phyloP scores from a whole-genome alignment of 2,329 filamentous ascomycete species.

The Arthroderma sp. region DNA sequence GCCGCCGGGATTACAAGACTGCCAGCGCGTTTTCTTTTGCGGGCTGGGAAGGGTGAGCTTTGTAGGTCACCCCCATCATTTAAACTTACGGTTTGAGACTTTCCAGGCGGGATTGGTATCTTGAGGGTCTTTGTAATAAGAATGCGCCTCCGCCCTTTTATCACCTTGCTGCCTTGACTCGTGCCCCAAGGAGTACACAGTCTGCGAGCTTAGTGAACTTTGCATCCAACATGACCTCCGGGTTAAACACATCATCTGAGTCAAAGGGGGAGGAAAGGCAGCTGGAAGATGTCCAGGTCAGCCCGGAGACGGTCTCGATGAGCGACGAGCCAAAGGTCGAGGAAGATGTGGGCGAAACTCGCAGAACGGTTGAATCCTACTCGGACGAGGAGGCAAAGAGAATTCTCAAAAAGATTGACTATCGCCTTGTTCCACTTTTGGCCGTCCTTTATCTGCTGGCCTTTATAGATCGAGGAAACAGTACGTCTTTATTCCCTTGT shows the following conservation, averaged over 20 bases:
- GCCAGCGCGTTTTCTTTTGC: no score
- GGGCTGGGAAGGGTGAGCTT: no score
- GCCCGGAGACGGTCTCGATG: neutral
- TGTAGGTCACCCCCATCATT: no score
- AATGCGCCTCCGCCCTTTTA: no score
- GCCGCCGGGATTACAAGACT: no score
- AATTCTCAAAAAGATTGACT: conserved; percentile 28
- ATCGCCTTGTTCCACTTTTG: conserved; percentile 28
- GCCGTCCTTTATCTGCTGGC: conserved; percentile 52
- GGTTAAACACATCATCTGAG: neutral
- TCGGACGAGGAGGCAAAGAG: conserved; percentile 8
- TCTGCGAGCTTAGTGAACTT: no score
- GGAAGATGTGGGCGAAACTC: conserved; percentile 6
- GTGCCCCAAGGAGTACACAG: no score
- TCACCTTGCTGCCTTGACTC: no score
- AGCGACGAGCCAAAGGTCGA: conserved; percentile 3
- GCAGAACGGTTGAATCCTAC: conserved; percentile 5
- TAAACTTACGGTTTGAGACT: no score
- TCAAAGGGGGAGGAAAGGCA: neutral
- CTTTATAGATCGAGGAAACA: conserved; percentile 51
- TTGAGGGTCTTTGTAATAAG: no score
- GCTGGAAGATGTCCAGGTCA: neutral
- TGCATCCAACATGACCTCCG: conserved; percentile 1
- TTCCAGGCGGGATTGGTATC: no score
- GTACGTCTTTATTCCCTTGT: neutral